Base-by-base conservation (phyloP, 2,329 filamentous ascomycete genomes). In the Harringtonia aguacate region DNA sequence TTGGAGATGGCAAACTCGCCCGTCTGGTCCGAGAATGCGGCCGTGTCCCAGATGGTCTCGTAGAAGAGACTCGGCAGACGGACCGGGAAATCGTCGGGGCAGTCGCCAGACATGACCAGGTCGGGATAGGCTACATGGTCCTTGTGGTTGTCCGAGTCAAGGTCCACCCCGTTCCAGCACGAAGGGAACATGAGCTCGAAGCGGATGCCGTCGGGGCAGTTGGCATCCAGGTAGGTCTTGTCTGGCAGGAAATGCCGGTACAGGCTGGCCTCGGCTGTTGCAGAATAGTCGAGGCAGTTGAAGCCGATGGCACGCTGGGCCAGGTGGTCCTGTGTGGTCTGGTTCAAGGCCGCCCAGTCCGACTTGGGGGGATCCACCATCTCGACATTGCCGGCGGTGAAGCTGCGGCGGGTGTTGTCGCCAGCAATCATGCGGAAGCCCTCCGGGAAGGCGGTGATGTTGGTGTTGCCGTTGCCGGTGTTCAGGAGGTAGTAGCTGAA, bases 221-320 rank as follows among this genome's bases (percentile, higher is more conserved):
- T 80, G 44, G 72, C 72, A 57, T 95, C 88, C 30, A 95, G 70
- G 58, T 77, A 94, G 0, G 65, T 63, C 71, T 94, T 94, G 55
- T 82, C 75, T 0, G 90, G 89, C 53, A 95, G 56, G 58, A 77
- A 80, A 62, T 95, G 89, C 52, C 89, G 86, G 61, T 79, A 84
- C 30, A 94, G 73, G 14, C 88, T 84, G 2, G 74, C 72, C 61
- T 95, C 88, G 3, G 84, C 68, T 68, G 28, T 54, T 56, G 59
- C n/a, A n/a, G n/a, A n/a, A n/a, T 95, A 95, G 75, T 97, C 81
- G 48, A 98, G 67, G 64, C 92, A 97, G 71, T 97, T 97, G 75
- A 95, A 95, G 4, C 92, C 90, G 24, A 95, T 55, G 10, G 89
- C 86, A 49, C 89, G 87, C 68, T 94, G 84, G 41, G 66, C 67